Evolutionary conservation across 306 rosid genomes (phyloP).

Genomic region (Canavalia ensiformis): DNA sequence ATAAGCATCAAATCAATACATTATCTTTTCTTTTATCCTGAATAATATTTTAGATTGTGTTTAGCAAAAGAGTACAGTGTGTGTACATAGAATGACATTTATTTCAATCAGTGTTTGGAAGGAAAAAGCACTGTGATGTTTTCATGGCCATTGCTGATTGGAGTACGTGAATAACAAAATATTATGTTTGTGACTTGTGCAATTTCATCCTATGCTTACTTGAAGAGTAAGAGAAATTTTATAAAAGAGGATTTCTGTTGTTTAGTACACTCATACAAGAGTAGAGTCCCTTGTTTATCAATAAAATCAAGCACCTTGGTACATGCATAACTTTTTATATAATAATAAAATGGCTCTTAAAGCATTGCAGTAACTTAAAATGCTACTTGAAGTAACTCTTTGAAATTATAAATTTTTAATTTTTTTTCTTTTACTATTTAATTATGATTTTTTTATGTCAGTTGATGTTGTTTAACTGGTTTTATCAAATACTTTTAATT

Average conservation of each 20-base stretch:
- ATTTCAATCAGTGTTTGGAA: neutral
- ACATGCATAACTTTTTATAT: neutral
- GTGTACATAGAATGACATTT: neutral
- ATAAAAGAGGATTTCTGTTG: neutral
- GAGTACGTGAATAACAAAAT: neutral
- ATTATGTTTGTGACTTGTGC: neutral
- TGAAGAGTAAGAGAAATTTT: neutral
- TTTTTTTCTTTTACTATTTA: too few relatives aligned
- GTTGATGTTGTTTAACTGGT: too few relatives aligned
- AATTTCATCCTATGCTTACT: neutral
- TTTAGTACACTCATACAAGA: neutral
- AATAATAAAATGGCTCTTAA: too few relatives aligned
- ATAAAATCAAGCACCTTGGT: neutral
- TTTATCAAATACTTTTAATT: too few relatives aligned
- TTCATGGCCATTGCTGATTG: neutral
- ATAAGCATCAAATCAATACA: conserved; percentile 34
- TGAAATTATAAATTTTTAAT: too few relatives aligned
- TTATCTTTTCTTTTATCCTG: conserved; percentile 20
- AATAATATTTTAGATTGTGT: conserved; percentile 9
- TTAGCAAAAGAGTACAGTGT: neutral
- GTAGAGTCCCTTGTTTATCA: neutral
- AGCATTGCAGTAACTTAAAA: too few relatives aligned
- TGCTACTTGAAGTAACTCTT: too few relatives aligned
- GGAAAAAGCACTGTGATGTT: neutral
- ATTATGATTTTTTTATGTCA: too few relatives aligned